Evolutionary conservation across 345 rosid species (phyloP), one percentile per base, ranked within the genome.

Genomic region (Jatropha curcas): DNA sequence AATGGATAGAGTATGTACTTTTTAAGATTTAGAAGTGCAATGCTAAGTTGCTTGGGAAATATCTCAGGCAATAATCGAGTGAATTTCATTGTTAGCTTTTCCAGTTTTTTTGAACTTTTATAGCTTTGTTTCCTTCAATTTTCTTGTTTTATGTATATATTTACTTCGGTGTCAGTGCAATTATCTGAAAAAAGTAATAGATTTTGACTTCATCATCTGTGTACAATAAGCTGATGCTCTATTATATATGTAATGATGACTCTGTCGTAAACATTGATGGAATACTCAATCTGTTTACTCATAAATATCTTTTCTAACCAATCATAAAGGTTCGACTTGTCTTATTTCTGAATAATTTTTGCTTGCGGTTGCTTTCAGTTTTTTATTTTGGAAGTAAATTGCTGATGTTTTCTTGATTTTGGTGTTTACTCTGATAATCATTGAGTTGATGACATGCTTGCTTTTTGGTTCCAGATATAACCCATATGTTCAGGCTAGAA

Each of bases 401-500:
- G 39, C 5, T 58, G 60, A 46, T 17, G n/a, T 25, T 69, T 55
- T 70, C 28, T 41, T 3, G 8, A 6, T 19, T 20, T 63, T 63
- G n/a, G 19, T 25, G 8, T 50, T 63, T 62, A 16, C 7, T 24
- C 2, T 24, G 60, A 30, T 50, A 20, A 25, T 6, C 39, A 3
- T 63, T 59, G 61, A 7, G 25, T 28, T 41, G 19, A 14, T 66
- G 53, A 33, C 41, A 0, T 68, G 13, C 9, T 20, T 35, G 37
- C 39, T 72, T 73, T 67, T 39, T 79, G 65, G 50, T 74, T 24
- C 20, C 84, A 92, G 99, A 83, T 96, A 93, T 77, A 91, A 91
- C 76, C 98, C 99, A 13, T 96, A 92, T 78, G 98, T 93, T 65
- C 99, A 96, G 79, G 99, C 98, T 45, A 86, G 99, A 75, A 82